A percentile compares a stretch with the other conserved stretches of the same genome.
Evolutionary conservation across 176 grass and related monocot species (phyloP).

Genomic region (Oryza meyeriana): DNA sequence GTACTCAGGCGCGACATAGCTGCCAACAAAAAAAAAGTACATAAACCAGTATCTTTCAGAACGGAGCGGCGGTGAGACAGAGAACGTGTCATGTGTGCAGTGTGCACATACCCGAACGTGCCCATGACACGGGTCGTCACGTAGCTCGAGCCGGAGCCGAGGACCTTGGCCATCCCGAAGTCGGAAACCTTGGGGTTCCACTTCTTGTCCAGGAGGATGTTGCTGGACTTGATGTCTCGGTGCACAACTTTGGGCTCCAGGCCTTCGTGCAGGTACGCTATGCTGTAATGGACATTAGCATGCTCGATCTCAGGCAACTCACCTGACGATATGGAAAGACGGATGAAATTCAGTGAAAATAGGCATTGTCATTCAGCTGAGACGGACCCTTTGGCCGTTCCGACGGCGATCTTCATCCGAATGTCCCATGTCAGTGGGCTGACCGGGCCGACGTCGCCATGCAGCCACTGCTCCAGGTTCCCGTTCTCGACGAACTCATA

Average conservation of each 20-base stretch:
- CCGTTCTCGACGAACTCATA: constrained; percentile 98
- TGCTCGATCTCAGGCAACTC: neutral
- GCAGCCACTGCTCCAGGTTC: constrained; percentile 94
- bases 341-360: neutral
- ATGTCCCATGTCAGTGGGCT: constrained; percentile 78
- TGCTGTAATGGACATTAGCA: constrained; percentile 36
- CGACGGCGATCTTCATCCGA: constrained; percentile 84
- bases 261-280: constrained; percentile 95
- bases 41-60: neutral
- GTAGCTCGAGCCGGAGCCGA: constrained; percentile 86
- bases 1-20: constrained; percentile 96
- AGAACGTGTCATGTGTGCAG: neutral
- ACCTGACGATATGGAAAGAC: neutral
- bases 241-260: constrained; percentile 96
- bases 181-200: constrained; percentile 97
- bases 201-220: constrained; percentile 91
- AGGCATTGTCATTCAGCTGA: neutral
- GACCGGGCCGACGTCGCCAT: constrained; percentile 56
- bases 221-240: constrained; percentile 97
- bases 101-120: constrained; percentile 70
- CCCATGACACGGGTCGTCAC: constrained; percentile 97
- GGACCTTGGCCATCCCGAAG: constrained; percentile 96
- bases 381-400: constrained; percentile 94
- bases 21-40: neutral
- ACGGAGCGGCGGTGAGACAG: neutral